A percentile compares a stretch with the other conserved stretches of the same genome.
Evolutionary conservation across 2,329 filamentous ascomycete species (phyloP).

Genomic region (Lachnellula cervina): DNA sequence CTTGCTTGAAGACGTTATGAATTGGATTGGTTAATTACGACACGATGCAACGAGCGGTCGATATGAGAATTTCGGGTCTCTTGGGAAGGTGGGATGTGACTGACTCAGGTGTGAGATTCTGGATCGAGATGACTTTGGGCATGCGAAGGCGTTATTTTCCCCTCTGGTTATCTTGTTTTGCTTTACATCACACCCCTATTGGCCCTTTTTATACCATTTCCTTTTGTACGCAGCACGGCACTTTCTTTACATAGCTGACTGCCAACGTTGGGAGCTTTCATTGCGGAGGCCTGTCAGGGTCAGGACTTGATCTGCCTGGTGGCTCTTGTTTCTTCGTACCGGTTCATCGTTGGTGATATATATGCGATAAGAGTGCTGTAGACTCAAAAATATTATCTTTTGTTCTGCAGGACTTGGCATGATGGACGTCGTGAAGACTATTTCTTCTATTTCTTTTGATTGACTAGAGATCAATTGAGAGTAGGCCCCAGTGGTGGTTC

Average conservation of each 20-base stretch:
- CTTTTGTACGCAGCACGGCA: background rate
- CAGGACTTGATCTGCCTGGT: background rate
- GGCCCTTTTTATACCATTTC: constrained; percentile 7
- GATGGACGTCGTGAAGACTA: background rate
- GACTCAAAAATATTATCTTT: background rate
- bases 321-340: background rate
- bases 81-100: background rate
- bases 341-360: background rate
- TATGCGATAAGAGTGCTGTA: background rate
- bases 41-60: background rate
- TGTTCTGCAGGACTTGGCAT: background rate
- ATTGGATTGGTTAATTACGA: background rate
- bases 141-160: constrained; percentile 6
- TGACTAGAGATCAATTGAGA: background rate
- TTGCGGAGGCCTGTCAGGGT: background rate
- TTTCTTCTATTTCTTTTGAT: background rate
- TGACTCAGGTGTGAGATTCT: background rate
- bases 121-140: constrained; percentile 6
- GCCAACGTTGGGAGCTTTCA: background rate
- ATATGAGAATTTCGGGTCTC: background rate
- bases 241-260: background rate
- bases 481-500: background rate
- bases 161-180: constrained; percentile 1
- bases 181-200: constrained; percentile 4
- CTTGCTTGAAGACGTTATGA: constrained; percentile 1